These are phyloP conservation scores for Lepidopterella palustris DNA, from an alignment of 495 filamentous ascomycete genomes.

Conservation along the genomic window DNA sequence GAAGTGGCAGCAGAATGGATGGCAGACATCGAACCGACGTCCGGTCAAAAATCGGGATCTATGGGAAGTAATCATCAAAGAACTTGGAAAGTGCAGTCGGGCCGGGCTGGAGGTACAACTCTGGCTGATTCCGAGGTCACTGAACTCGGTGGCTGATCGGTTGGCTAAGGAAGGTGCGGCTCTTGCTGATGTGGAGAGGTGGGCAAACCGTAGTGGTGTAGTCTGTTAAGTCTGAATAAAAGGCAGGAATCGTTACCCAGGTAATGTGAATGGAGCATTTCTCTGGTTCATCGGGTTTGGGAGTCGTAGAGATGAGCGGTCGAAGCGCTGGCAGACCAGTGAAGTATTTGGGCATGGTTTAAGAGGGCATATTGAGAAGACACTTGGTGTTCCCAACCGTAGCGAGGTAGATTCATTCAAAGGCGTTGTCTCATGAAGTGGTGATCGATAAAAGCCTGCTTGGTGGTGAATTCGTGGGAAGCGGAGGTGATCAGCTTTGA, in stretches of 20 bases:
- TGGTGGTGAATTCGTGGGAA: too few species aligned
- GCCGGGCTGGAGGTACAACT: slow-evolving; percentile 35
- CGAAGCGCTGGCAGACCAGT: too few species aligned
- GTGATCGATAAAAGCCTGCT: too few species aligned
- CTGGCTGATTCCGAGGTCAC: slow-evolving; percentile 41
- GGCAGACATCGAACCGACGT: slow-evolving; percentile 22
- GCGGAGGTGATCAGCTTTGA: too few species aligned
- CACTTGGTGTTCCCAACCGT: too few species aligned
- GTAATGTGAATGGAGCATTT: not conserved
- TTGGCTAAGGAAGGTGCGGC: slow-evolving; percentile 37
- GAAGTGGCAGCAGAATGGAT: slow-evolving; percentile 41
- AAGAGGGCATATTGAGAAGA: too few species aligned
- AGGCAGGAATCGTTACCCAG: not conserved
- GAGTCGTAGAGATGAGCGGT: too few species aligned
- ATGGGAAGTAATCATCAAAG: slow-evolving; percentile 40
- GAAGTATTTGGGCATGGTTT: too few species aligned
- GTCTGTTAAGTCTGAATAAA: not conserved
- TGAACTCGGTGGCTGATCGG: slow-evolving; percentile 39
- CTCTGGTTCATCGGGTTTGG: not conserved
- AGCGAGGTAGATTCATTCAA: too few species aligned
- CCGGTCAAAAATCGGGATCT: slow-evolving; percentile 41
- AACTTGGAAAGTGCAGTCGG: slow-evolving; percentile 29
- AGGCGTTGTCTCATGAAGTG: too few species aligned
- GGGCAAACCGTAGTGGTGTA: not conserved
- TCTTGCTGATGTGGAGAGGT: not conserved